Base-by-base conservation (phyloP, 2,329 filamentous ascomycete species). In the Diaporthe vexans region DNA sequence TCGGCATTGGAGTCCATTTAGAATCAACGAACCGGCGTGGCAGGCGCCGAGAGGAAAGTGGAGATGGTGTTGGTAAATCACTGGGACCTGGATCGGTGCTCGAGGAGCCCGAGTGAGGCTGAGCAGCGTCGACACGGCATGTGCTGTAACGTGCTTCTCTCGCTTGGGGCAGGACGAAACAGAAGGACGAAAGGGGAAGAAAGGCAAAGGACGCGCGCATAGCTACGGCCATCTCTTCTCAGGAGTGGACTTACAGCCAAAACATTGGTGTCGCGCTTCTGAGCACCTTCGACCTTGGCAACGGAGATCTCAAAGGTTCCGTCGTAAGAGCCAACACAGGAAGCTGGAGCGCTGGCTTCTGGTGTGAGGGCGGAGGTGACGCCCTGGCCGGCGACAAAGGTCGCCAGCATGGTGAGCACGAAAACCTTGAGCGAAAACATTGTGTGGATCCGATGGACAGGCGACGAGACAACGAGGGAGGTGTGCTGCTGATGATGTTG, bases 301-400 rank as follows among this genome's bases (percentile, higher is more conserved):
- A 91, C 86, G 63, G 89, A 88, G 76, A 94, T 88, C 80, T 91
- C 85, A 77, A 94, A 93, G 46, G 83, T 83, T 63, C 90, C 89
- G 19, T 84, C 79, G 78, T 86, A 88, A 71, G 81, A 86, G 15
- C 83, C 76, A 61, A 82, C 79, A 84, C 92, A 94, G 74, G 88
- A 89, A 1, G 82, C 78, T 1, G 91, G 90, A 4, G 65, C 35
- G 1, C 88, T 81, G 3, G 85, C 76, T 21, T 81, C 83, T 0
- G 83, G 80, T 8, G 87, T 81, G 71, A 91, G 85, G 76, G 83
- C 78, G 21, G 82, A 82, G 54, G 85, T 86, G 59, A 87, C 85
- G 65, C 82, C 86, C 78, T 86, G 83, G 33, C 85, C 84, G 46
- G 83, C 79, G 35, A 85, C 82, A 26, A 85, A 86, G 26, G 82